Percentiles rank a stretch among this genome's conserved stretches.
Conservation (phyloP, 139 green algal genomes). For the Chlamydomonas sphaeroides region DNA sequence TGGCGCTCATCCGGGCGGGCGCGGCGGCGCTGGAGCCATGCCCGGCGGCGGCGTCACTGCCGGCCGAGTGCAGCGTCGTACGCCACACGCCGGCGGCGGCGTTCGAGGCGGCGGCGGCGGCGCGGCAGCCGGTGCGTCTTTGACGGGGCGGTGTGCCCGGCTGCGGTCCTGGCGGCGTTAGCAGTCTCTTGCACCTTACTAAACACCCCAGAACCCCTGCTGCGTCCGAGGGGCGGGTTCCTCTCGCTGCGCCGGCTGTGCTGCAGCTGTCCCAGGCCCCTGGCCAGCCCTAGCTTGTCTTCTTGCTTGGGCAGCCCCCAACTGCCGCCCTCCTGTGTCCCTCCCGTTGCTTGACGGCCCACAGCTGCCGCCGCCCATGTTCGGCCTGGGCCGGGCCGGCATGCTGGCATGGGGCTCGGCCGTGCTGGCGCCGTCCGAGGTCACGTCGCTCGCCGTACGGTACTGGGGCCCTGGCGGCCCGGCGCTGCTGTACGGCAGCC, state of each 20-base stretch:
- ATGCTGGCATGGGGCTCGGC: conserved; percentile 67
- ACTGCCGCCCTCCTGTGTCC: too few relatives aligned
- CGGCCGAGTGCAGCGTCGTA: conserved; percentile 11
- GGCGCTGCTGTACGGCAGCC: conserved; percentile 80
- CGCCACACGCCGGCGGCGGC: conserved; percentile 1
- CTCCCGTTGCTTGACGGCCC: too few relatives aligned
- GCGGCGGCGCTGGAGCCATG: background rate
- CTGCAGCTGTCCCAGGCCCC: too few relatives aligned
- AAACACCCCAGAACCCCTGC: too few relatives aligned
- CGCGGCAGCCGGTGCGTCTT: too few relatives aligned
- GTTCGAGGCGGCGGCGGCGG: background rate
- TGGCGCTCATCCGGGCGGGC: conserved; percentile 7
- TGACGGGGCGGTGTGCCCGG: too few relatives aligned
- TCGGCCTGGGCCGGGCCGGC: conserved; percentile 70
- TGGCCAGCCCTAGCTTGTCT: too few relatives aligned
- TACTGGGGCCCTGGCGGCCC: conserved; percentile 68
- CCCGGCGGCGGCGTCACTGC: background rate
- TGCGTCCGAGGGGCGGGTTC: too few relatives aligned
- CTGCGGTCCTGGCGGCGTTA: too few relatives aligned
- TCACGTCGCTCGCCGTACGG: conserved; percentile 73
- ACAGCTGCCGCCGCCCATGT: conserved; percentile 36
- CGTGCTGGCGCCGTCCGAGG: conserved; percentile 55
- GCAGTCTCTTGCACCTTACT: too few relatives aligned
- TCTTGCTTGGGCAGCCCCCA: too few relatives aligned
- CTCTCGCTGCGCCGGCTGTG: too few relatives aligned